These are phyloP conservation scores for Pestalotiopsis sp. DNA, from an alignment of 2,329 filamentous ascomycete species.

Conservation along the genomic window DNA sequence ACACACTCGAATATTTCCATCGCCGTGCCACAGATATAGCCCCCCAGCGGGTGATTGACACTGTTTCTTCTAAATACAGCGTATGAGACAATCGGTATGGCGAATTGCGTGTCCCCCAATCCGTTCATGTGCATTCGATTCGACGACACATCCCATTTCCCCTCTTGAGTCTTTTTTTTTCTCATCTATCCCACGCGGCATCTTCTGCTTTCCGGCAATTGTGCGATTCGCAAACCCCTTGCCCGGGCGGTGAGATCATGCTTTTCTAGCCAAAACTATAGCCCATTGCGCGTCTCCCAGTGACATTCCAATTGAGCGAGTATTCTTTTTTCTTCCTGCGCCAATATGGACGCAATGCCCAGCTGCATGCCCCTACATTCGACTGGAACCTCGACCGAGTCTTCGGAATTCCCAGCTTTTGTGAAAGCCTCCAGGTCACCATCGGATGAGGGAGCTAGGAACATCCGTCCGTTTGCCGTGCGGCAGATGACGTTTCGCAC, in stretches of 20 bases:
- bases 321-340: background rate
- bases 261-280: constrained; percentile 2
- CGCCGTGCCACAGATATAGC: background rate
- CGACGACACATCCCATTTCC: background rate
- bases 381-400: background rate
- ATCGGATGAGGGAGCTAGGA: background rate
- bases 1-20: background rate
- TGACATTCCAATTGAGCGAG: background rate
- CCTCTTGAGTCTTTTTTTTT: background rate
- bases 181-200: background rate
- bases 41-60: background rate
- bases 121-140: background rate
- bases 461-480: background rate
- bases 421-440: background rate
- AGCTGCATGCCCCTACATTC: background rate
- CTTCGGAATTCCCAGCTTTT: background rate
- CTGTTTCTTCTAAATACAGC: background rate
- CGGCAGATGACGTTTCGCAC: background rate
- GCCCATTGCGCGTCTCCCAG: background rate
- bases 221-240: background rate
- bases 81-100: background rate
- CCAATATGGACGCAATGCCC: background rate
- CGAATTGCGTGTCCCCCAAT: background rate
- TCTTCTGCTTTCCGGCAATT: background rate
- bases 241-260: background rate